These are phyloP conservation scores for Clitopilus hobsonii DNA, from an alignment of 768 basidiomycete genomes.

Conservation along the genomic window DNA sequence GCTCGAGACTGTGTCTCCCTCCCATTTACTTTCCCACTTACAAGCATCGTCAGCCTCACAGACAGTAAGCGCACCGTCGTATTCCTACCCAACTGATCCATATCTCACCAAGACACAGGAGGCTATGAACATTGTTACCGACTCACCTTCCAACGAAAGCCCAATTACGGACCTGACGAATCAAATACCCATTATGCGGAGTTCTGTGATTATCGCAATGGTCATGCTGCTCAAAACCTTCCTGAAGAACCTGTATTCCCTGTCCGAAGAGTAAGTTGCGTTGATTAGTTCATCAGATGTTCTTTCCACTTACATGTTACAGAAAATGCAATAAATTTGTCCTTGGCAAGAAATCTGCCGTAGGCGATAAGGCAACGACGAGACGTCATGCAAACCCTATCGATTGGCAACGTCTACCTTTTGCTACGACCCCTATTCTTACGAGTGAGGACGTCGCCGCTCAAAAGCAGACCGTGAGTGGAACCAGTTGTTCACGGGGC, in stretches of 20 bases:
- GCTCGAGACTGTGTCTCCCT: slow-evolving; percentile 70
- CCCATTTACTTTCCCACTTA: slow-evolving; percentile 61
- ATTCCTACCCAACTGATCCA: too few relatives aligned
- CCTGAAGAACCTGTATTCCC: slow-evolving; percentile 75
- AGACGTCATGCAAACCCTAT: slow-evolving; percentile 60
- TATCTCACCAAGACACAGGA: slow-evolving; percentile 6
- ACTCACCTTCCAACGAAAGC: slow-evolving; percentile 1
- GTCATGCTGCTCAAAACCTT: slow-evolving; percentile 85
- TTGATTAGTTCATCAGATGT: neutral
- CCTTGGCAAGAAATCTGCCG: slow-evolving; percentile 81
- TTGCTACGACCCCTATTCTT: slow-evolving; percentile 52
- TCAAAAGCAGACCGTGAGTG: slow-evolving; percentile 64
- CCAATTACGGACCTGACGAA: slow-evolving; percentile 10
- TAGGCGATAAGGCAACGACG: slow-evolving; percentile 78
- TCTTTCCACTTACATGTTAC: slow-evolving; percentile 1
- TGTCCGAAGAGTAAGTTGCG: slow-evolving; percentile 83
- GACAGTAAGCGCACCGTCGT: too few relatives aligned
- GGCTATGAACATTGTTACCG: slow-evolving; percentile 13
- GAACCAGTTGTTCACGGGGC: neutral
- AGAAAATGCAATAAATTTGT: slow-evolving; percentile 93
- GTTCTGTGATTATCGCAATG: slow-evolving; percentile 76
- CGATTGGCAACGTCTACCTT: slow-evolving; percentile 72
- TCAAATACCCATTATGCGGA: slow-evolving; percentile 43
- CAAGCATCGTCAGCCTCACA: slow-evolving; percentile 31
- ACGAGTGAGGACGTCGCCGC: slow-evolving; percentile 55